Conservation (phyloP, 73 alveolate genomes). For the Tetrahymena malaccensis region DNA sequence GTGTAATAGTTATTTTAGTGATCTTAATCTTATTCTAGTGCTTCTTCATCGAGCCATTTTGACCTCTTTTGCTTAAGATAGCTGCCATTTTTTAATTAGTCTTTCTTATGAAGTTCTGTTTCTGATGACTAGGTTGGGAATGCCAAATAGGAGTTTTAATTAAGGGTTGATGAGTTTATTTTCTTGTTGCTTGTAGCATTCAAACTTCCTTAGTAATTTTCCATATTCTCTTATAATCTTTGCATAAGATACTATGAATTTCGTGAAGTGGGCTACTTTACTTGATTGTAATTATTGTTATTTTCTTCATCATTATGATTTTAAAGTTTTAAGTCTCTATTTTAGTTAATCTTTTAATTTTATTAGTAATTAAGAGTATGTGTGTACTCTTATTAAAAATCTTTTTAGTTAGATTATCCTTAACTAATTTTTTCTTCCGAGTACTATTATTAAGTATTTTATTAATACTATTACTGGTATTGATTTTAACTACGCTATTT, state of each 20-base stretch:
- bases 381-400: too few species aligned
- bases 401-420: background rate
- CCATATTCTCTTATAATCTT: background rate
- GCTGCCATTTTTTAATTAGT: background rate
- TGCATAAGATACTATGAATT: background rate
- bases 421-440: background rate
- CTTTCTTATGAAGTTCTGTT: background rate
- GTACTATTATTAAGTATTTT: background rate
- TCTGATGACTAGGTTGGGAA: background rate
- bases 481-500: background rate
- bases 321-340: too few species aligned
- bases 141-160: background rate
- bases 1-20: background rate
- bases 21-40: background rate
- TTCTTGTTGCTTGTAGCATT: background rate
- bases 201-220: background rate
- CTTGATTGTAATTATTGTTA: background rate
- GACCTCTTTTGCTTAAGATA: background rate
- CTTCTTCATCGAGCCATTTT: background rate
- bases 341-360: background rate
- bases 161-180: background rate
- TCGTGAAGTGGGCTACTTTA: background rate
- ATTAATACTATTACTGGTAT: background rate
- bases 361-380: too few species aligned
- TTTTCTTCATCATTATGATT: background rate